A percentile compares a stretch with the other conserved stretches of the same genome.
Conservation (phyloP, 1,284 basidiomycete genomes). For the Apiotrichum montevideense region DNA sequence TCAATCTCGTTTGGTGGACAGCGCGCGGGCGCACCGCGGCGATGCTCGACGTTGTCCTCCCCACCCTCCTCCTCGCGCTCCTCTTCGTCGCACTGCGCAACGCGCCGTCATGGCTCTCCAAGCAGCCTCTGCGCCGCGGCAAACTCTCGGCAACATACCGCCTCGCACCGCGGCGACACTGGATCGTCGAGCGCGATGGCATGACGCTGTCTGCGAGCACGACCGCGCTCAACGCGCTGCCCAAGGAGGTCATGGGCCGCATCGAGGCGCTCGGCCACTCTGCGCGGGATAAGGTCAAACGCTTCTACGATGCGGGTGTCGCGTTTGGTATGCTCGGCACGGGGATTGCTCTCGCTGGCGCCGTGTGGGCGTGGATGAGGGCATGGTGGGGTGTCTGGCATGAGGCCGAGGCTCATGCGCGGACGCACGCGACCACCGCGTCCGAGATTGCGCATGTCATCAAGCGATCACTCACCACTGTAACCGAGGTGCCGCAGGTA, state of each 20-base stretch:
- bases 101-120: conserved; percentile 7
- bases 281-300: neutral
- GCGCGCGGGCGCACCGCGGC: neutral
- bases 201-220: conserved; percentile 22
- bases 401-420: conserved; percentile 26
- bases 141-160: conserved; percentile 14
- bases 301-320: conserved; percentile 24
- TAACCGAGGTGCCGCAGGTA: neutral
- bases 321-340: conserved; percentile 5
- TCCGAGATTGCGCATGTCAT: neutral
- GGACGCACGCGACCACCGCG: conserved; percentile 1
- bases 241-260: conserved; percentile 4
- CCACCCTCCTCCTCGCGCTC: conserved; percentile 16
- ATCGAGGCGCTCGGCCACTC: neutral
- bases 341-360: conserved; percentile 12
- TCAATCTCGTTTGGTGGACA: no score
- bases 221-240: conserved; percentile 22
- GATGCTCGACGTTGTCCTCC: conserved; percentile 26
- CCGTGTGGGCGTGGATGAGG: conserved; percentile 22
- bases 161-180: conserved; percentile 14
- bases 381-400: conserved; percentile 32
- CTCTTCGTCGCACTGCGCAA: conserved; percentile 15
- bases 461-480: conserved; percentile 2
- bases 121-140: conserved; percentile 2
- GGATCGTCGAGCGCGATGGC: conserved; percentile 18